These are phyloP conservation scores for Podospora anserina DNA, from an alignment of 495 filamentous ascomycete genomes.

Conservation along the genomic window DNA sequence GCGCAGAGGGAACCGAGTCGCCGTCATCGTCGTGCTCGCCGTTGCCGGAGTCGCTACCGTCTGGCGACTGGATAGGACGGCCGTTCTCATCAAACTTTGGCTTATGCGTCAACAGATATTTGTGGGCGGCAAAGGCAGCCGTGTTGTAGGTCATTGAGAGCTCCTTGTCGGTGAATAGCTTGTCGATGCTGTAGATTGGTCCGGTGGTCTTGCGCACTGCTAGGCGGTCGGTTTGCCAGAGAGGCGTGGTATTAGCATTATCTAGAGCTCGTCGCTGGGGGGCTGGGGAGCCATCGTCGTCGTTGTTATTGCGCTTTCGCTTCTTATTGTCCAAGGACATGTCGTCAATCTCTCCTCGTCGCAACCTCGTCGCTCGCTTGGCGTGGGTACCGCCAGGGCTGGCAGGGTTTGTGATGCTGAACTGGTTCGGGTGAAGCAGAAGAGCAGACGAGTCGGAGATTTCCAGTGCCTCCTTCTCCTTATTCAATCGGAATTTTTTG, in stretches of 20 bases:
- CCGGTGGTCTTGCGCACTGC: constrained; percentile 45
- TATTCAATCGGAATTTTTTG: constrained; percentile 71
- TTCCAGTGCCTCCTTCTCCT: constrained; percentile 85
- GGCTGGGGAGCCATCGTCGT: constrained; percentile 69
- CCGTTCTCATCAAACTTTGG: constrained; percentile 46
- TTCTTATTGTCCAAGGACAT: constrained; percentile 67
- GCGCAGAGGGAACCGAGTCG: constrained; percentile 53
- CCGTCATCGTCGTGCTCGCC: constrained; percentile 46
- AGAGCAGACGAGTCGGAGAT: constrained; percentile 84
- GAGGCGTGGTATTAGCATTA: constrained; percentile 50
- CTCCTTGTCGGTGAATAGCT: constrained; percentile 93
- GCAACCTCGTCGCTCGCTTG: constrained; percentile 77
- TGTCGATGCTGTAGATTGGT: constrained; percentile 73
- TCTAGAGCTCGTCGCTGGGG: constrained; percentile 52
- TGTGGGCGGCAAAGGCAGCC: constrained; percentile 63
- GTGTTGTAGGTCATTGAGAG: constrained; percentile 70
- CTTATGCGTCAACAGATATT: constrained; percentile 52
- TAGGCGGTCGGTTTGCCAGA: constrained; percentile 51
- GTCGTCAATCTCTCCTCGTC: constrained; percentile 71
- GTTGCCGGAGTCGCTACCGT: constrained; percentile 52
- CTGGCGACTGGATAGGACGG: constrained; percentile 43
- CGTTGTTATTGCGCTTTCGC: constrained; percentile 73
- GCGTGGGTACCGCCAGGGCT: constrained; percentile 78
- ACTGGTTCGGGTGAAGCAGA: constrained; percentile 88
- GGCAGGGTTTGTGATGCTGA: constrained; percentile 73